Percentiles rank a stretch among this genome's conserved stretches.
These are phyloP conservation scores for Penicillium janthinellum DNA, from an alignment of 2,329 filamentous ascomycete species.

Conservation along the genomic window DNA sequence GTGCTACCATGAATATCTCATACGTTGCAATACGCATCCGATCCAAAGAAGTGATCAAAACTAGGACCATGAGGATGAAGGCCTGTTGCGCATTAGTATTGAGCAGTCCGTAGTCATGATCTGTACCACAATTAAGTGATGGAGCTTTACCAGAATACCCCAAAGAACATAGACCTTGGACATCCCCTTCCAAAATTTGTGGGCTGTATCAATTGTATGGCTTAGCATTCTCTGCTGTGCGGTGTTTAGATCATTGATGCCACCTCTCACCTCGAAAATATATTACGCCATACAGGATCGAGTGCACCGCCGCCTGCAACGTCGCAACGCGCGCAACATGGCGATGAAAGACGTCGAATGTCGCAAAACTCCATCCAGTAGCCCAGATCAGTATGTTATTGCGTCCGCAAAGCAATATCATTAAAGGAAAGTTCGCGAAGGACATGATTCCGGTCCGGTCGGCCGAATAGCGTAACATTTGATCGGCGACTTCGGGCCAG, in stretches of 20 bases:
- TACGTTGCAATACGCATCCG: slow-evolving; percentile 49
- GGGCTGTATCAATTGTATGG: slow-evolving; percentile 16
- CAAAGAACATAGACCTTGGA: slow-evolving; percentile 34
- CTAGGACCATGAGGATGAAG: slow-evolving; percentile 42
- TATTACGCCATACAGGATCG: slow-evolving; percentile 57
- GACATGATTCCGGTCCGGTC: slow-evolving; percentile 67
- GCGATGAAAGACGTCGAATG: slow-evolving; percentile 68
- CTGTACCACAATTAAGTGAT: background rate
- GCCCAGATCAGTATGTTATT: slow-evolving; percentile 68
- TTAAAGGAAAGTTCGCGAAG: slow-evolving; percentile 63
- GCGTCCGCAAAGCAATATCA: slow-evolving; percentile 68
- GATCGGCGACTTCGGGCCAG: slow-evolving; percentile 34
- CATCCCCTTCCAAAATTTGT: slow-evolving; percentile 30
- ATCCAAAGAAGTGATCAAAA: slow-evolving; percentile 50
- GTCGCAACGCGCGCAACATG: slow-evolving; percentile 66
- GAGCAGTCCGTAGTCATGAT: background rate
- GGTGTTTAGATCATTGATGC: background rate
- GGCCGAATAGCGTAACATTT: slow-evolving; percentile 59
- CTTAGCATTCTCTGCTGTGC: background rate
- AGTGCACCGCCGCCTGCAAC: slow-evolving; percentile 64
- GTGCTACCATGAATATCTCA: slow-evolving; percentile 46
- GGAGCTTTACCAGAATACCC: slow-evolving; percentile 31
- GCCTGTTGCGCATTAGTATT: slow-evolving; percentile 25
- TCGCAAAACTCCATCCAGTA: slow-evolving; percentile 69
- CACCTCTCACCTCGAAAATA: slow-evolving; percentile 29